Base-by-base conservation (phyloP, 1,139 yeast genomes). In the Diutina neorugosa region DNA sequence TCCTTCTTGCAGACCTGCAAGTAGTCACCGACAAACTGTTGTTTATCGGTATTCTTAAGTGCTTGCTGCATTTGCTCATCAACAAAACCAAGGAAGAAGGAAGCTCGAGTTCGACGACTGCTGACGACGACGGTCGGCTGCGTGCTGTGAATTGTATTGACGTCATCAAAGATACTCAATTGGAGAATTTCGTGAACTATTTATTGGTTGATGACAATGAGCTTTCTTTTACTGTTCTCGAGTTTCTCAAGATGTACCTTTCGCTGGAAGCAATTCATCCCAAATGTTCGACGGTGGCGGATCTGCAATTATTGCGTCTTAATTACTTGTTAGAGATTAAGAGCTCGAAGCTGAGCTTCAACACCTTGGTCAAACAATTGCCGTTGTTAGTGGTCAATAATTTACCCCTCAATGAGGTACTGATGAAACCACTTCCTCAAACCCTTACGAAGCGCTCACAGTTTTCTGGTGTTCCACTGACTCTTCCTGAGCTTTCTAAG, bases 401-500 rank as follows among this genome's bases (percentile, higher is more conserved):
- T n/a, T 56, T 59, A 54, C 62, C 62, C 21, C 54, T 59, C 20
- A 56, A 58, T 2, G 62, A 61, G 34, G 54, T 42, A 25, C 59
- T 58, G 12, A 53, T 63, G 7, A 27, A 27, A 11, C 50, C 31
- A 18, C 63, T 70, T 11, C 63, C 63, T 41, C 56, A 64, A 47
- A 64, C 62, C 52, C 63, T 73, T 44, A 61, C 74, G 5, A 69
- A 66, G 55, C 65, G 78, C 56, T 65, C 76, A 1, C 62, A 64
- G 20, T 64, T 66, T 56, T 60, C 67, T 6, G 69, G 71, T 37
- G 79, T 80, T 1, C 96, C 96, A 3, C 60, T 69, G 0, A 62
- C 66, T 2, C 77, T 84, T 3, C 94, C 96, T 1, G 69, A 66
- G 19, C 70, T 91, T 49, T 75, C 84, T 49, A 69, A 70, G 19